Percentiles rank a stretch among this genome's conserved stretches.
These are phyloP conservation scores for Comarum palustre DNA, from an alignment of 306 rosid genomes.

Conservation along the genomic window DNA sequence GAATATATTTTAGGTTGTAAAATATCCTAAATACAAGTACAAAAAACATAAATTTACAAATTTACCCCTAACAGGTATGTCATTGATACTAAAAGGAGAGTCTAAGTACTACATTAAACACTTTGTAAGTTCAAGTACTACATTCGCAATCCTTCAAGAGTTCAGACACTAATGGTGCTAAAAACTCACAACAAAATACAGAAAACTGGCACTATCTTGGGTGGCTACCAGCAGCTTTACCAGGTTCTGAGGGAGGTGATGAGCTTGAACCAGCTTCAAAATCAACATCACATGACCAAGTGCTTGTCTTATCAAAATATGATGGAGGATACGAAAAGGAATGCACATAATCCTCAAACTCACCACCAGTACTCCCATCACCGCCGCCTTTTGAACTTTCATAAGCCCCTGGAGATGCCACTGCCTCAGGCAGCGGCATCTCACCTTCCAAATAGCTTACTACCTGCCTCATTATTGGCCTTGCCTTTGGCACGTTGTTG, in stretches of 20 bases:
- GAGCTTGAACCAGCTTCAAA: constrained; percentile 30
- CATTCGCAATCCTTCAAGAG: no score
- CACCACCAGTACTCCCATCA: constrained; percentile 1
- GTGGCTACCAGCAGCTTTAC: constrained; percentile 17
- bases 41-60: no score
- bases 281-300: constrained; percentile 35
- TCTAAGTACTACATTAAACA: no score
- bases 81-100: no score
- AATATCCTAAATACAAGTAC: no score
- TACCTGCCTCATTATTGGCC: constrained; percentile 47
- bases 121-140: no score
- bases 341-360: constrained; percentile 24
- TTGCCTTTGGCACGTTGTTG: constrained; percentile 26
- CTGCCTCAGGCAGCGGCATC: constrained; percentile 29
- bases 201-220: background rate
- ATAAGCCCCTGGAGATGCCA: constrained; percentile 25
- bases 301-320: constrained; percentile 23
- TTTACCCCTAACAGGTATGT: no score
- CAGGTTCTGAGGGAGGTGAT: constrained; percentile 27
- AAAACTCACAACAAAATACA: no score
- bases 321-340: constrained; percentile 35
- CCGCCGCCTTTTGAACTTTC: constrained; percentile 9
- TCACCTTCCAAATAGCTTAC: constrained; percentile 53
- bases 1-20: no score
- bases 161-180: no score